Conservation (phyloP, 495 filamentous ascomycete species). For the Neurospora pannonica region DNA sequence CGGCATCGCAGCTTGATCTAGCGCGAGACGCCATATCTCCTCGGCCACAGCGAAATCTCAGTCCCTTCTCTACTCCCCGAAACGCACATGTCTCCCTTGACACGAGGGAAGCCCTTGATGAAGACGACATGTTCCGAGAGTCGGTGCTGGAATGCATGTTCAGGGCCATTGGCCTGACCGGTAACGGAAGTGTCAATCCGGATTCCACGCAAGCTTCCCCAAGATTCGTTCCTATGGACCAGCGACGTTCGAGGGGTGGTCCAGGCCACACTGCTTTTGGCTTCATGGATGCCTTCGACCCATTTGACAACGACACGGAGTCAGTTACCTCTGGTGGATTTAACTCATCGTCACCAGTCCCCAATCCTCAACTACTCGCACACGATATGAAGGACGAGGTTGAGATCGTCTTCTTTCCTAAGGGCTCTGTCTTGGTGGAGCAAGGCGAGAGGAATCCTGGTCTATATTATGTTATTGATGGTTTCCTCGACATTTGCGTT, state of each 20-base stretch:
- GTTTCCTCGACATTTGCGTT: slow-evolving; percentile 83
- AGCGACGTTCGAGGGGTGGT: slow-evolving; percentile 70
- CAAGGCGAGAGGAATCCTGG: slow-evolving; percentile 94
- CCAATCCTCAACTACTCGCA: slow-evolving; percentile 45
- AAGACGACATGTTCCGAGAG: slow-evolving; percentile 78
- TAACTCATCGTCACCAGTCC: slow-evolving; percentile 29
- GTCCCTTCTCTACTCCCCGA: slow-evolving; percentile 48
- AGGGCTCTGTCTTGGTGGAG: slow-evolving; percentile 91
- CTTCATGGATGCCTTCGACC: slow-evolving; percentile 85
- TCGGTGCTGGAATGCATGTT: slow-evolving; percentile 93
- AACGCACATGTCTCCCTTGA: slow-evolving; percentile 45
- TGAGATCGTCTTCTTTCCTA: slow-evolving; percentile 96
- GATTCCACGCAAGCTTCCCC: slow-evolving; percentile 79
- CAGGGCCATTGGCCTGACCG: slow-evolving; percentile 80
- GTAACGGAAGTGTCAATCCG: slow-evolving; percentile 52
- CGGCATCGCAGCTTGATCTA: slow-evolving; percentile 8
- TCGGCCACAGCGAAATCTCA: slow-evolving; percentile 47
- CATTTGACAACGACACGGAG: slow-evolving; percentile 73
- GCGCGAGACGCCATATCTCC: slow-evolving; percentile 37
- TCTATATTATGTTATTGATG: slow-evolving; percentile 95
- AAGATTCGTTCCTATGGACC: slow-evolving; percentile 74
- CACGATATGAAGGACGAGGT: slow-evolving; percentile 78
- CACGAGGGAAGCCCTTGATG: slow-evolving; percentile 68
- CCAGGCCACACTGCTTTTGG: slow-evolving; percentile 84
- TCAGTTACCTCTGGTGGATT: slow-evolving; percentile 58